Base-by-base conservation (phyloP, 352 stramenopile genomes). In the Pythium folliculosum region DNA sequence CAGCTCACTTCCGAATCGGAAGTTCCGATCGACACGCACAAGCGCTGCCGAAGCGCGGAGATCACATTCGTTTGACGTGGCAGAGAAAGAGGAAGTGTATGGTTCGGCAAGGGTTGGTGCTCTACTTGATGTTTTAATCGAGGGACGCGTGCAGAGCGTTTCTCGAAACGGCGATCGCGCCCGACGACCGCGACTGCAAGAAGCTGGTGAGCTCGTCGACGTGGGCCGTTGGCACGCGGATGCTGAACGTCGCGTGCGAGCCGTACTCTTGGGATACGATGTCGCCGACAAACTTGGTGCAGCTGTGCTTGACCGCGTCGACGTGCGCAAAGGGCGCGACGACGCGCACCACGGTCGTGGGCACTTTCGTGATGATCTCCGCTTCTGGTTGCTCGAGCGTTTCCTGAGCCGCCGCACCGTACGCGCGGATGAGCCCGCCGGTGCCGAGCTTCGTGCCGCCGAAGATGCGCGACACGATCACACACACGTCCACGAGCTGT, bases 391-490 rank as follows among this genome's bases (percentile, higher is more conserved):
- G 49, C 30, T 86, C 78, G 5, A 94, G 72, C 49, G 78, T 62
- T 56, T 88, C 76, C 44, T 86, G 76, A 16, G 86, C 86, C 14
- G 82, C 82, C 7, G 77, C 69, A 48, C 78, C 77, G 63, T 94
- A 94, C 45, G 86, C 86, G 60, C 86, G 80, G 43, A 90, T 87
- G 45, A 94, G 73, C 1, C 86, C 86, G 50, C 86, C 86, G 0
- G 82, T 84, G 35, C 86, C 86, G 17, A 94, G 77, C 54, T 90
- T 84, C 10, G 82, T 87, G 30, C 86, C 86, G 19, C 86, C 86
- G 58, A 91, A 94, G 37, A 94, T 82, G 10, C 86, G 71, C 23
- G 84, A 88, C 3, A 94, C 86, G 23, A 94, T 77, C 10, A 94
- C 52, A 59, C 82, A 92, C 1, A 90, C 82, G 40, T 94, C 82